phyloP scores from a whole-genome alignment of 2,329 filamentous ascomycete genomes.

The Nemania sp. region DNA sequence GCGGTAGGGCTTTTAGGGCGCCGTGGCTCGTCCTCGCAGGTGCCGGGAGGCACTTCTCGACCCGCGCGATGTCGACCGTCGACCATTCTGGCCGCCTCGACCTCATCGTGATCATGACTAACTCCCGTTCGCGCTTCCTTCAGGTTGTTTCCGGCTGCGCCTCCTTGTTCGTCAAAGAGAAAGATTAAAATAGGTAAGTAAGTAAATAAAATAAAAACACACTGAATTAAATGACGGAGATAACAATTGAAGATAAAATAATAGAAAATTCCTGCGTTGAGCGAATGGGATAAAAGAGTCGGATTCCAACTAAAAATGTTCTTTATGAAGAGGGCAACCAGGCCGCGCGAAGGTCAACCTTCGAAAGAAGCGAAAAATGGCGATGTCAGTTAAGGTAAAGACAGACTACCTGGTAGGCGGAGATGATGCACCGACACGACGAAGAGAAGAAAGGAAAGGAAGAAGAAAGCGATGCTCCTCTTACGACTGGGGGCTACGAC shows the following conservation, averaged over 20 bases:
- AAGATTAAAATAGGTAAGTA: background rate
- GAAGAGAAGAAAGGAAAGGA: constrained; percentile 6
- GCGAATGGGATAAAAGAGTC: background rate
- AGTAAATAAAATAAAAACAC: no score
- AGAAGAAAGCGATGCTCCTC: constrained; percentile 9
- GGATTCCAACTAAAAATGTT: constrained; percentile 7
- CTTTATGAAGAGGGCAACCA: constrained; percentile 32
- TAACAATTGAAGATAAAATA: background rate
- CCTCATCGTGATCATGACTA: constrained; percentile 29
- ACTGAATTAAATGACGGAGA: background rate
- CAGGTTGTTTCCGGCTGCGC: background rate
- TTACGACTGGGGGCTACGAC: constrained; percentile 4
- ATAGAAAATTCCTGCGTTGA: constrained; percentile 14
- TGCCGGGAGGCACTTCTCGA: constrained; percentile 32
- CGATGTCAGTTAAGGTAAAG: constrained; percentile 18
- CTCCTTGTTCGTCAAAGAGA: background rate
- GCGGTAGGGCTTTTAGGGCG: constrained; percentile 35
- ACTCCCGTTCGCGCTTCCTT: background rate
- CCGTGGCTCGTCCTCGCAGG: constrained; percentile 28
- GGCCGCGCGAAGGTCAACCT: constrained; percentile 40
- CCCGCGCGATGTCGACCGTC: constrained; percentile 32
- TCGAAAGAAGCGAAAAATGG: constrained; percentile 32
- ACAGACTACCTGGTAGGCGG: constrained; percentile 18
- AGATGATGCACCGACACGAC: background rate
- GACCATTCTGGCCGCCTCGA: constrained; percentile 30